These are phyloP conservation scores for Blastobotrys ciferrii DNA, from an alignment of 1,139 yeast genomes.

Conservation along the genomic window DNA sequence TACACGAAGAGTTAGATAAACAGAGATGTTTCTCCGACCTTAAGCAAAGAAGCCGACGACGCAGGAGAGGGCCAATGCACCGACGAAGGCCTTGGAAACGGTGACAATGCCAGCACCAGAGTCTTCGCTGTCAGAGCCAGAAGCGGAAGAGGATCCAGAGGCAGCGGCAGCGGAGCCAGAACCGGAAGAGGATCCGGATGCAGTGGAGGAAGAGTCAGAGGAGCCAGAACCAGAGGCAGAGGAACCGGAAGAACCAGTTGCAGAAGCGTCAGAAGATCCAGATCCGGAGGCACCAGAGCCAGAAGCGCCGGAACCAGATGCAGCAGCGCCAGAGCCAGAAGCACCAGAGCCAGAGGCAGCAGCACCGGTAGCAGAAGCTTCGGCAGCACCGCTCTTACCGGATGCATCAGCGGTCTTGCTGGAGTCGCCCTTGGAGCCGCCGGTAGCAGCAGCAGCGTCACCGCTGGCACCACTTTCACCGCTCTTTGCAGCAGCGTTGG, in stretches of 20 bases:
- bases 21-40: too few species aligned
- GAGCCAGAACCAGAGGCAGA: not conserved
- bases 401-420: constrained; percentile 16
- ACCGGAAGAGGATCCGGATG: constrained; percentile 7
- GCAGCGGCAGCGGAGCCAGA: not conserved
- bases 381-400: constrained; percentile 2
- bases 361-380: constrained; percentile 6
- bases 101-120: constrained; percentile 5
- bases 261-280: constrained; percentile 8
- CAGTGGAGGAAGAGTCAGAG: not conserved
- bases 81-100: constrained; percentile 8
- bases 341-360: constrained; percentile 9
- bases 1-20: too few species aligned
- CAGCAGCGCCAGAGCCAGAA: constrained; percentile 2
- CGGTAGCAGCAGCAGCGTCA: constrained; percentile 11
- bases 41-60: constrained; percentile 7
- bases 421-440: constrained; percentile 16
- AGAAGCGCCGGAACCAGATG: constrained; percentile 8
- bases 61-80: constrained; percentile 6
- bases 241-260: constrained; percentile 1
- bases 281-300: constrained; percentile 8
- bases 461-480: not conserved
- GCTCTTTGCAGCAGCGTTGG: not conserved
- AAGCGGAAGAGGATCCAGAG: not conserved
- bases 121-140: not conserved